These are phyloP conservation scores for Gnomoniopsis sp. DNA, from an alignment of 2,329 filamentous ascomycete species.

Conservation along the genomic window DNA sequence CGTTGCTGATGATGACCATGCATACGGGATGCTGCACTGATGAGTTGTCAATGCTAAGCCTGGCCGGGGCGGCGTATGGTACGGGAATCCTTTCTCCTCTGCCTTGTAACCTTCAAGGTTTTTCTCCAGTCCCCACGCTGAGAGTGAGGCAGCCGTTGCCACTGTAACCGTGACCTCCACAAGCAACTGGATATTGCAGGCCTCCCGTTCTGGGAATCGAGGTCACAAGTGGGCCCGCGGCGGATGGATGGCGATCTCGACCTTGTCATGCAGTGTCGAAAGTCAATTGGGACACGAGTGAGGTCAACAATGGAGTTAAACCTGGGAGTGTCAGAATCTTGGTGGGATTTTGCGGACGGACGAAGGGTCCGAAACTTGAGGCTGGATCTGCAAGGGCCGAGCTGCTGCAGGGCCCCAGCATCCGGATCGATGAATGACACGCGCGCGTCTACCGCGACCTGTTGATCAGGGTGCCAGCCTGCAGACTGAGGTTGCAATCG, in stretches of 20 bases:
- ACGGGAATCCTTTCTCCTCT: not conserved
- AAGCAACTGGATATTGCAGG: not conserved
- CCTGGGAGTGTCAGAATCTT: not conserved
- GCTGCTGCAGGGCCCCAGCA: not conserved
- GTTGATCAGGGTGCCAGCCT: not conserved
- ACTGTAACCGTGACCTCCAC: not conserved
- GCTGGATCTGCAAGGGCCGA: not conserved
- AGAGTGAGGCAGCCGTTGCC: constrained; percentile 6
- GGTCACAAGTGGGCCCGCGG: not conserved
- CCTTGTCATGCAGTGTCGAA: not conserved
- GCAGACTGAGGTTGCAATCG: too few relatives aligned
- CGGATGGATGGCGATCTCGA: not conserved
- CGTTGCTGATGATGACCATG: constrained; percentile 7
- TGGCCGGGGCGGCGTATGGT: not conserved
- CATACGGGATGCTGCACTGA: constrained; percentile 7
- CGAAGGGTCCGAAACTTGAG: not conserved
- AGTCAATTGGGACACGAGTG: not conserved
- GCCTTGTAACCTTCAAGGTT: constrained; percentile 2
- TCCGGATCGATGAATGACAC: not conserved
- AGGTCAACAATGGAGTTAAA: not conserved
- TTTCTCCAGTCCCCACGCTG: not conserved
- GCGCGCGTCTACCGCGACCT: constrained; percentile 3
- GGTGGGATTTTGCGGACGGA: not conserved
- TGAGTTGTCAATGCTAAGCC: constrained; percentile 5
- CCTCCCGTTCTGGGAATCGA: not conserved